These are phyloP conservation scores for Pilatotrama ljubarskyi DNA, from an alignment of 768 basidiomycete species.

Conservation along the genomic window DNA sequence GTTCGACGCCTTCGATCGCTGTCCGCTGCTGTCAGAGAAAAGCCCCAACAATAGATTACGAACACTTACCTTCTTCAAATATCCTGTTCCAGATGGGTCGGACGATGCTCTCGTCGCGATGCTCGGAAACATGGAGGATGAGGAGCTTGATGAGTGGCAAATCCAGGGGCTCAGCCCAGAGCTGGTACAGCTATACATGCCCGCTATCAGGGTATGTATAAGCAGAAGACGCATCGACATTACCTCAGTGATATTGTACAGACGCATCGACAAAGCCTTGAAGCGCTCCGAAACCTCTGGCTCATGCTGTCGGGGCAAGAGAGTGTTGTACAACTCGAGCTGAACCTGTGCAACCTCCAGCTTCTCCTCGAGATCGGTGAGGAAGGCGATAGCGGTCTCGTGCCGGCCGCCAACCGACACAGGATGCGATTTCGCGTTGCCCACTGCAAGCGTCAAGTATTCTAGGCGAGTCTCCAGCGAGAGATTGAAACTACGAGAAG, in stretches of 20 bases:
- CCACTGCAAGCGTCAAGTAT: slow-evolving; percentile 90
- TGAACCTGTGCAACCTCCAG: slow-evolving; percentile 97
- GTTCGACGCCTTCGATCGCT: slow-evolving; percentile 60
- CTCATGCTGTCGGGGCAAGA: slow-evolving; percentile 55
- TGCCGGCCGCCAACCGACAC: slow-evolving; percentile 74
- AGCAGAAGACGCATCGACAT: neutral
- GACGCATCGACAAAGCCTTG: slow-evolving; percentile 51
- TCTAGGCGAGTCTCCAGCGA: slow-evolving; percentile 77
- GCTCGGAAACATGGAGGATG: slow-evolving; percentile 92
- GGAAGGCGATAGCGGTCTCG: slow-evolving; percentile 91
- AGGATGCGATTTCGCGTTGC: slow-evolving; percentile 94
- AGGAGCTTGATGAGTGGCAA: slow-evolving; percentile 82
- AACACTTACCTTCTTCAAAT: slow-evolving; percentile 68
- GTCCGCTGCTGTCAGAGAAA: neutral
- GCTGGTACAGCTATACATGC: slow-evolving; percentile 71
- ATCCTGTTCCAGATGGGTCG: slow-evolving; percentile 88
- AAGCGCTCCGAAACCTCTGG: slow-evolving; percentile 66
- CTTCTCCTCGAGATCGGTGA: slow-evolving; percentile 94
- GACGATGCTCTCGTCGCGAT: slow-evolving; percentile 80
- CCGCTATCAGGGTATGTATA: neutral
- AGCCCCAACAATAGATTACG: neutral
- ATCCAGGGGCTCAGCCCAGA: slow-evolving; percentile 85
- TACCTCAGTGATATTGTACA: slow-evolving; percentile 88
- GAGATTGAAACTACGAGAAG: slow-evolving; percentile 55
- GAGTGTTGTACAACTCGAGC: slow-evolving; percentile 78